Conservation (phyloP, 768 basidiomycete species). For the Pulveroboletus sp. region DNA sequence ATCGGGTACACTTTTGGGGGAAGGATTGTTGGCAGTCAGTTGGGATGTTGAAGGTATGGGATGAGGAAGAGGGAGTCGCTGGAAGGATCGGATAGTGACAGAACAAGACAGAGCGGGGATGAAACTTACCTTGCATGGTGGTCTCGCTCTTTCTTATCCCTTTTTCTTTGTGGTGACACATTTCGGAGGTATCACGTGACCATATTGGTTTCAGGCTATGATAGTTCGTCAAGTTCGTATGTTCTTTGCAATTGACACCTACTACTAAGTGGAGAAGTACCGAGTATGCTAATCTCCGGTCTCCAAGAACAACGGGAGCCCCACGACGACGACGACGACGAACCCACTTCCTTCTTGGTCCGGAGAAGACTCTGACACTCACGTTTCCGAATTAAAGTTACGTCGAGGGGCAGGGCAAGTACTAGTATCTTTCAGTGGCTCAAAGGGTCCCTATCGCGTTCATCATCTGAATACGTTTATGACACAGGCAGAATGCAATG, state of each 20-base stretch:
- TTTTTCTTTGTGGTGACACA: slow-evolving; percentile 4
- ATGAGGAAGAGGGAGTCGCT: slow-evolving; percentile 22
- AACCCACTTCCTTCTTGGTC: background rate
- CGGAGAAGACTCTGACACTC: background rate
- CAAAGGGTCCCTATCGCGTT: too few species aligned
- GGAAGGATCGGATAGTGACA: slow-evolving; percentile 4
- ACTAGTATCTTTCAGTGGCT: too few species aligned
- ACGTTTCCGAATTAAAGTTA: too few species aligned
- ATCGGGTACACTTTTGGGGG: slow-evolving; percentile 32
- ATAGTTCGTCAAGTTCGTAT: too few species aligned
- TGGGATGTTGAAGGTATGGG: slow-evolving; percentile 22
- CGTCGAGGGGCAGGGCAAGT: too few species aligned
- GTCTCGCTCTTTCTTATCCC: slow-evolving; percentile 14
- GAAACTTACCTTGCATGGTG: slow-evolving; percentile 21
- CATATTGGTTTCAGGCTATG: background rate
- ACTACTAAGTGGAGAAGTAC: too few species aligned
- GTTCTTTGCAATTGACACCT: too few species aligned
- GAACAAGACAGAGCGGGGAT: background rate
- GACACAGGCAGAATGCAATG: too few species aligned
- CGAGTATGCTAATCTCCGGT: too few species aligned
- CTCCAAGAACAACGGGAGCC: too few species aligned
- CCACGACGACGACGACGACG: too few species aligned
- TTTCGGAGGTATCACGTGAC: slow-evolving; percentile 18
- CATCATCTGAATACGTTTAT: too few species aligned
- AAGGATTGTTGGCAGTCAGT: slow-evolving; percentile 11